phyloP scores from a whole-genome alignment of 768 basidiomycete genomes.

The Phylloporus scabripes region DNA sequence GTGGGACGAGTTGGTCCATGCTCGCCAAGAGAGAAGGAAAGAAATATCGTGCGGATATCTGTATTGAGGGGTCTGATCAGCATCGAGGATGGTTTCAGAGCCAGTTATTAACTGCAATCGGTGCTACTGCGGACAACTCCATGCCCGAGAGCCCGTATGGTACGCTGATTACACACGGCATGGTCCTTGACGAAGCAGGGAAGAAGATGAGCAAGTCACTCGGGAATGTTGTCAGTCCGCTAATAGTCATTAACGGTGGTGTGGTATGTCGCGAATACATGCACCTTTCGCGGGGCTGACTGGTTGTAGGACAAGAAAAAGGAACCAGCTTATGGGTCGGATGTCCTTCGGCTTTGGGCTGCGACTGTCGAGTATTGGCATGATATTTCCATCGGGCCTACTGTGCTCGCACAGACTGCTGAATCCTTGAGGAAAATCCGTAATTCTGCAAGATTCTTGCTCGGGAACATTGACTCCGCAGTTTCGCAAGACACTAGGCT shows the following conservation, averaged over 20 bases:
- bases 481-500: conserved; percentile 2
- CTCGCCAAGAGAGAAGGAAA: conserved; percentile 40
- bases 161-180: conserved; percentile 89
- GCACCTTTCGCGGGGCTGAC: conserved; percentile 1
- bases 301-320: conserved; percentile 53
- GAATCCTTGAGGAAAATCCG: conserved; percentile 80
- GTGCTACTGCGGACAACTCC: conserved; percentile 21
- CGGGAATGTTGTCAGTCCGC: conserved; percentile 86
- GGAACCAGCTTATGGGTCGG: conserved; percentile 78
- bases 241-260: conserved; percentile 74
- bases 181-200: conserved; percentile 87
- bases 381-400: conserved; percentile 83
- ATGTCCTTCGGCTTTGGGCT: conserved; percentile 85
- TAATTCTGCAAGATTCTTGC: conserved; percentile 79
- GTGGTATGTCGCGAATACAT: conserved; percentile 41
- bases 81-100: conserved; percentile 99
- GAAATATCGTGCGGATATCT: conserved; percentile 68
- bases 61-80: conserved; percentile 94
- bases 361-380: conserved; percentile 86
- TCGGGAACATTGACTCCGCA: conserved; percentile 62
- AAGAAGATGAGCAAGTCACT: conserved; percentile 97
- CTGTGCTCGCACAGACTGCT: conserved; percentile 64
- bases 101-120: conserved; percentile 77
- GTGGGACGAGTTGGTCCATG: conserved; percentile 91
- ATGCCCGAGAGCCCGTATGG: conserved; percentile 53